A percentile compares a stretch with the other conserved stretches of the same genome.
Evolutionary conservation across 441 rosid species (phyloP).

Genomic region (Cnidoscolus chayamansa): DNA sequence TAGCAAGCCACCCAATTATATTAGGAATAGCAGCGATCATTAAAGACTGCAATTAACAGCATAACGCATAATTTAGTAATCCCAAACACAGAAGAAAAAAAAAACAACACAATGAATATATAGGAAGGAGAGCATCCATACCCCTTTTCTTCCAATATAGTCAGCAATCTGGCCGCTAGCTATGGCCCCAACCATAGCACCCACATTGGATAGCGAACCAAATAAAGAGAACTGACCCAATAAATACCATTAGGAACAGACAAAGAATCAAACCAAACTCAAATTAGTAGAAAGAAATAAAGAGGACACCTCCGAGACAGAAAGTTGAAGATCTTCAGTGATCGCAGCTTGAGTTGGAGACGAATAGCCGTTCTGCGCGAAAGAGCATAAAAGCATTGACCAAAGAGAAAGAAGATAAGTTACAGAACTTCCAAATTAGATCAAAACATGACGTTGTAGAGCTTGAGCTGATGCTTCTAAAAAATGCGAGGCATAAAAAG

Average conservation of each 20-base stretch:
- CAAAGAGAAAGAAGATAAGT: background rate
- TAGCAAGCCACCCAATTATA: slow-evolving; percentile 90
- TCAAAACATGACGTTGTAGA: background rate
- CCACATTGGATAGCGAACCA: slow-evolving; percentile 87
- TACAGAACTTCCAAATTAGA: background rate
- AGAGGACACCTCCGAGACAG: slow-evolving; percentile 60
- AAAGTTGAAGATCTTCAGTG: slow-evolving; percentile 57
- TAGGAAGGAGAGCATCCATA: slow-evolving; percentile 18
- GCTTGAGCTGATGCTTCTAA: background rate
- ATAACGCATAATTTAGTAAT: background rate
- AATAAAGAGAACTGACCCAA: slow-evolving; percentile 62
- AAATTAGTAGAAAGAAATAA: slow-evolving; percentile 3
- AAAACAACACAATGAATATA: background rate
- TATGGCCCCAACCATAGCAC: slow-evolving; percentile 94
- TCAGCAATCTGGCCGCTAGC: slow-evolving; percentile 91
- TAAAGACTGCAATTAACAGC: slow-evolving; percentile 51
- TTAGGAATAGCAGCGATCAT: slow-evolving; percentile 97
- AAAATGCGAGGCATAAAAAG: no score
- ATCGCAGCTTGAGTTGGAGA: slow-evolving; percentile 79
- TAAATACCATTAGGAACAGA: slow-evolving; percentile 22
- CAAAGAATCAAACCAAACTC: slow-evolving; percentile 1
- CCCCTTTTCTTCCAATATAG: slow-evolving; percentile 90
- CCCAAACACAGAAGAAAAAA: background rate
- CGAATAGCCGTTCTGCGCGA: slow-evolving; percentile 67
- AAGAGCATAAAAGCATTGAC: background rate